A percentile compares a stretch with the other conserved stretches of the same genome.
These are phyloP conservation scores for Dactylonectria macrodidyma DNA, from an alignment of 2,329 filamentous ascomycete species.

Conservation along the genomic window DNA sequence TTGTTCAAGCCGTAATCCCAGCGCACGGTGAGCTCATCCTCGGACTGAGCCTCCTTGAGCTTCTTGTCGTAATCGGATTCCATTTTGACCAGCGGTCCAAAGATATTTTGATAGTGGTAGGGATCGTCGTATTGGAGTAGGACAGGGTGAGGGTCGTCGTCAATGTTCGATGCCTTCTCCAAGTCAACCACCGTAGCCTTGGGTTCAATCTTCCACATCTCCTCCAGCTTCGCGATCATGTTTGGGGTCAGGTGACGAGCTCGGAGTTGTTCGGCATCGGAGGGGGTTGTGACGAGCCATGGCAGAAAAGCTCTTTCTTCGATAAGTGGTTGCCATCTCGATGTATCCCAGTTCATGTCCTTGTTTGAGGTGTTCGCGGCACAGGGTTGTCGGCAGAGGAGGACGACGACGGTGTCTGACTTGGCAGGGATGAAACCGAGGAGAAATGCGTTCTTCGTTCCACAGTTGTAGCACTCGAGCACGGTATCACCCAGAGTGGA, in stretches of 20 bases:
- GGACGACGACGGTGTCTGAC: slow-evolving; percentile 96
- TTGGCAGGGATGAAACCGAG: slow-evolving; percentile 99
- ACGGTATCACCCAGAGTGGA: slow-evolving; percentile 96
- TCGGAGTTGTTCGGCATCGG: slow-evolving; percentile 95
- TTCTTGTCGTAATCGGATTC: slow-evolving; percentile 99
- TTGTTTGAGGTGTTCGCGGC: slow-evolving; percentile 95
- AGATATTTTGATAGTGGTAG: slow-evolving; percentile 99
- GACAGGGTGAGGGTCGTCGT: slow-evolving; percentile 95
- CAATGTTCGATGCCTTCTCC: slow-evolving; percentile 91
- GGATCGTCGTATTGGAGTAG: slow-evolving; percentile 96
- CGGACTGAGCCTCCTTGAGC: slow-evolving; percentile 96
- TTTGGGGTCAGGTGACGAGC: slow-evolving; percentile 93
- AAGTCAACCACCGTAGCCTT: slow-evolving; percentile 90
- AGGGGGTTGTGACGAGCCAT: slow-evolving; percentile 92
- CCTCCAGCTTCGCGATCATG: slow-evolving; percentile 95
- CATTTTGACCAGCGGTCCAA: slow-evolving; percentile 97
- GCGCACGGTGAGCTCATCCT: slow-evolving; percentile 93
- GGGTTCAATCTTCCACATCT: slow-evolving; percentile 98
- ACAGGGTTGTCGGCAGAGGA: slow-evolving; percentile 96
- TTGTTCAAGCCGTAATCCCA: slow-evolving; percentile 98
- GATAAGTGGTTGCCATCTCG: slow-evolving; percentile 96
- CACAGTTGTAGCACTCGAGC: slow-evolving; percentile 98
- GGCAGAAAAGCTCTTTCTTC: slow-evolving; percentile 95
- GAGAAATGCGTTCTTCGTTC: slow-evolving; percentile 98
- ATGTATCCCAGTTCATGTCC: slow-evolving; percentile 99